A percentile compares a stretch with the other conserved stretches of the same genome.
Evolutionary conservation across 2,329 filamentous ascomycete species (phyloP).

Genomic region (Fonsecaea pugnacius): DNA sequence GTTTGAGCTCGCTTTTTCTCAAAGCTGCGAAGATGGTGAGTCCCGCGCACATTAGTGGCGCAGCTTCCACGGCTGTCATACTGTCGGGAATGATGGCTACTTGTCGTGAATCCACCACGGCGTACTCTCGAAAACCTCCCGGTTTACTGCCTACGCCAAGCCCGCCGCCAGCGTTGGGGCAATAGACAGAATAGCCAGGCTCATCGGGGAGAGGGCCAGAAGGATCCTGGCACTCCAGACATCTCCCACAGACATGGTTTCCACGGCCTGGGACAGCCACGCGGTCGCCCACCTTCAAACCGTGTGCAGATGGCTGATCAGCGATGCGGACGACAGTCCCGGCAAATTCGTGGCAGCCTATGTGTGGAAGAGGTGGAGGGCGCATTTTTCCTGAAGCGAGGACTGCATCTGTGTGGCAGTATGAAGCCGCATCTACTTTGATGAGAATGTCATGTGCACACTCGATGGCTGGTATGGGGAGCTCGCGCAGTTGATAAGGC

Average conservation of each 20-base stretch:
- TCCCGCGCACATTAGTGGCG: constrained; percentile 34
- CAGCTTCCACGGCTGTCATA: constrained; percentile 24
- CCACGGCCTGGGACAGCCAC: constrained; percentile 24
- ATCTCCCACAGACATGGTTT: constrained; percentile 24
- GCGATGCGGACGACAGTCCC: constrained; percentile 46
- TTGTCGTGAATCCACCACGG: constrained; percentile 36
- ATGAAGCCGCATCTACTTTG: constrained; percentile 53
- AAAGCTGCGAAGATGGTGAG: constrained; percentile 31
- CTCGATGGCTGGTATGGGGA: constrained; percentile 46
- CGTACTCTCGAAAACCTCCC: constrained; percentile 38
- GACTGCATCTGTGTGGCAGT: constrained; percentile 53
- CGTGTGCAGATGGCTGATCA: not conserved
- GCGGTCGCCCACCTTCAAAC: constrained; percentile 16
- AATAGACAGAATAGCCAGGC: constrained; percentile 48
- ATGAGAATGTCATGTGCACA: constrained; percentile 51
- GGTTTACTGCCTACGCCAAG: constrained; percentile 49
- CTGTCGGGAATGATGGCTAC: constrained; percentile 36
- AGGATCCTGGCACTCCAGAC: constrained; percentile 22
- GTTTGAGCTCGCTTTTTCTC: constrained; percentile 22
- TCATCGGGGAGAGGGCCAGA: constrained; percentile 22
- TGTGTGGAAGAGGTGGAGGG: constrained; percentile 47
- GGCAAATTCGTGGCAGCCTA: constrained; percentile 54
- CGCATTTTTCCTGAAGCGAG: constrained; percentile 45
- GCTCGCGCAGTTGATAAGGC: constrained; percentile 32
- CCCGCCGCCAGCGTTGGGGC: constrained; percentile 49